These are phyloP conservation scores for Sicyos edulis DNA, from an alignment of 306 rosid genomes.

Conservation along the genomic window DNA sequence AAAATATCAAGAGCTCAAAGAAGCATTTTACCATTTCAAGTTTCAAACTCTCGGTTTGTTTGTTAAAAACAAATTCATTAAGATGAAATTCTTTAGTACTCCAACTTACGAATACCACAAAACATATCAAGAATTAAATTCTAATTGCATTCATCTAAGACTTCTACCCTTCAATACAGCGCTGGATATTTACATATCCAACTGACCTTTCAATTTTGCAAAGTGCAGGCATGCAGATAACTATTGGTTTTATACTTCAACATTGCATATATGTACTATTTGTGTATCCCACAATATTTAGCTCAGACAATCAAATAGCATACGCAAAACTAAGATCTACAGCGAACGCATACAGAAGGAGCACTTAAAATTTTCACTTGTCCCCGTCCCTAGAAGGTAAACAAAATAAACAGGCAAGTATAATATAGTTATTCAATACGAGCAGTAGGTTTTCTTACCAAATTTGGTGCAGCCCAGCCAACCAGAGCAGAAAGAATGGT, in stretches of 20 bases:
- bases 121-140: not conserved
- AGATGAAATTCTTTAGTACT: constrained; percentile 6
- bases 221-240: too few species aligned
- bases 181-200: not conserved
- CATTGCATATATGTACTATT: not conserved
- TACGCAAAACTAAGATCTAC: not conserved
- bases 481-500: constrained; percentile 84
- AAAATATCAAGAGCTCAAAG: constrained; percentile 1
- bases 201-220: not conserved
- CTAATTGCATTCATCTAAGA: not conserved
- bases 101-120: not conserved
- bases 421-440: not conserved
- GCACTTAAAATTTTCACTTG: not conserved
- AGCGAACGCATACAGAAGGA: not conserved
- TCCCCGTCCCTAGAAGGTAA: not conserved
- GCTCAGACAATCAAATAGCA: constrained; percentile 4
- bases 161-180: not conserved
- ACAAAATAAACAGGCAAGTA: constrained; percentile 10
- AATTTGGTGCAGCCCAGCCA: constrained; percentile 97
- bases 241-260: not conserved
- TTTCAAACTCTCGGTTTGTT: not conserved
- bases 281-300: not conserved
- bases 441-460: constrained; percentile 40
- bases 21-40: not conserved
- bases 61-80: not conserved